phyloP scores from a whole-genome alignment of 208 protist genomes.

The Histomonas meleagridis region DNA sequence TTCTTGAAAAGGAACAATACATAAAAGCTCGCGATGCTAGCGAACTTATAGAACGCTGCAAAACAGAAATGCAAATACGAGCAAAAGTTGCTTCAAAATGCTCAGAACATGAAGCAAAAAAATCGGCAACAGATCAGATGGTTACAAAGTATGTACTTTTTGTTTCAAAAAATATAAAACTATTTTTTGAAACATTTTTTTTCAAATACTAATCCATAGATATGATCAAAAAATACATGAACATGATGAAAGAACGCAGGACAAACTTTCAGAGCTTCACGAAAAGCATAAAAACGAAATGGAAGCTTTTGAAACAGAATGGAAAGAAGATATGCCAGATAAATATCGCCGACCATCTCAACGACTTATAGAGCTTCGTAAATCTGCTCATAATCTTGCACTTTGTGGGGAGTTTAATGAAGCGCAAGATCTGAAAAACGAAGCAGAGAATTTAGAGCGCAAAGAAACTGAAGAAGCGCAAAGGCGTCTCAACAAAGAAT shows the following conservation, averaged over 20 bases:
- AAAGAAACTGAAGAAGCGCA: background rate
- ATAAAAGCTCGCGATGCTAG: background rate
- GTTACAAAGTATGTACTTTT: no score
- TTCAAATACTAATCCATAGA: background rate
- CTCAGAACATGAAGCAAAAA: background rate
- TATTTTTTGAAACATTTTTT: no score
- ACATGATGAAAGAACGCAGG: background rate
- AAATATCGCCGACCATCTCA: background rate
- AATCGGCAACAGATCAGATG: no score
- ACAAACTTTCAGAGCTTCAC: background rate
- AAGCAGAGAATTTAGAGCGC: background rate
- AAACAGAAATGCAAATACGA: background rate
- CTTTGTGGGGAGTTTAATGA: background rate
- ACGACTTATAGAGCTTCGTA: background rate
- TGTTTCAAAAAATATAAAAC: no score
- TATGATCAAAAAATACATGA: background rate
- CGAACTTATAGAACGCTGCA: background rate
- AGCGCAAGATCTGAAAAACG: background rate
- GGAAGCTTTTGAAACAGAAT: slow-evolving; percentile 9
- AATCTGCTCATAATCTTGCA: background rate
- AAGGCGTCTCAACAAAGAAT: background rate
- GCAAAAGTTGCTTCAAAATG: background rate
- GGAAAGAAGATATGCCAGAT: slow-evolving; percentile 18
- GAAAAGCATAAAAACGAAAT: background rate
- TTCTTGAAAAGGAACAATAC: background rate